These are phyloP conservation scores for Hydnum rufescens DNA, from an alignment of 768 basidiomycete genomes.

Conservation along the genomic window DNA sequence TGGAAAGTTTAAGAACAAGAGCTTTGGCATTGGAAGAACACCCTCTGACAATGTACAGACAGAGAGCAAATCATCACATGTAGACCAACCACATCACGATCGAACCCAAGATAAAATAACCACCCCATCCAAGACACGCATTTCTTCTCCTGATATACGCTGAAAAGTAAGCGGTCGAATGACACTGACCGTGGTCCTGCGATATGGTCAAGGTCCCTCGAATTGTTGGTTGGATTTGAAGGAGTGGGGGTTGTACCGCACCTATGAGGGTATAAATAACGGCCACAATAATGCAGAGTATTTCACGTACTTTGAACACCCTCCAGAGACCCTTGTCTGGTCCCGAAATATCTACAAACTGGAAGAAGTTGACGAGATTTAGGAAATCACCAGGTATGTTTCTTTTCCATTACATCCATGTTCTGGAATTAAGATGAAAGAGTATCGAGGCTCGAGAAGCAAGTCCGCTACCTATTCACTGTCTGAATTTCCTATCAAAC, in stretches of 20 bases:
- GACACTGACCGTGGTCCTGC: slow-evolving; percentile 44
- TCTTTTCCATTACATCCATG: neutral
- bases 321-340: neutral
- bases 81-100: slow-evolving; percentile 50
- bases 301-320: neutral
- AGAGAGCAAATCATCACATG: too few relatives aligned
- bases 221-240: slow-evolving; percentile 17
- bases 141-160: slow-evolving; percentile 30
- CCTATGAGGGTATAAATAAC: neutral
- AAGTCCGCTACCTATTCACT: neutral
- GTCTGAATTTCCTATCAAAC: neutral
- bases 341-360: neutral
- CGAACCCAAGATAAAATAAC: slow-evolving; percentile 40
- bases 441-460: too few relatives aligned
- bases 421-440: neutral
- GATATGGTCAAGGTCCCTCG: slow-evolving; percentile 36
- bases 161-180: slow-evolving; percentile 38
- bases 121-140: slow-evolving; percentile 55
- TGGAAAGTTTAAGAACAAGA: too few relatives aligned
- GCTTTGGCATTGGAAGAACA: too few relatives aligned
- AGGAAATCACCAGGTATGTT: neutral
- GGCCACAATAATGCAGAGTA: neutral
- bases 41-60: too few relatives aligned
- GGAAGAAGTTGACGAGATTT: neutral
- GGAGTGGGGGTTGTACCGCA: neutral